A percentile compares a stretch with the other conserved stretches of the same genome.
phyloP scores from a whole-genome alignment of 1,284 basidiomycete genomes.

The Puccinia brachypodii region DNA sequence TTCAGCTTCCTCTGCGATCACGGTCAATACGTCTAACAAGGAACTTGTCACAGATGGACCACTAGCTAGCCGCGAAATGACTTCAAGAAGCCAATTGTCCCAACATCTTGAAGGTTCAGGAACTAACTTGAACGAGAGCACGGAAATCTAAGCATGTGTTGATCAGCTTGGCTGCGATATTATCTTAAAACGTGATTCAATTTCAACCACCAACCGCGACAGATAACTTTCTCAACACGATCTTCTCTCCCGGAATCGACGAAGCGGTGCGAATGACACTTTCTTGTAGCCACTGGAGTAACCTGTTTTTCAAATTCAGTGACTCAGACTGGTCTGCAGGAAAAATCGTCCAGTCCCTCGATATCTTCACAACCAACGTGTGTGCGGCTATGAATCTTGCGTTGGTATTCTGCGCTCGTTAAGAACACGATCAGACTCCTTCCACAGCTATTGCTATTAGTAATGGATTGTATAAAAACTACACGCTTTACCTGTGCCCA shows the following conservation, averaged over 20 bases:
- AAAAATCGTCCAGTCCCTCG: conserved; percentile 51
- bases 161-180: not conserved
- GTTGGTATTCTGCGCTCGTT: conserved; percentile 43
- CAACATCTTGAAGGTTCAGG: conserved; percentile 46
- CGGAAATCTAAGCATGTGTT: conserved; percentile 21
- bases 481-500: conserved; percentile 27
- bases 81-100: conserved; percentile 54
- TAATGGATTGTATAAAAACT: not conserved
- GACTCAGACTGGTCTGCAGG: conserved; percentile 39
- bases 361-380: conserved; percentile 52
- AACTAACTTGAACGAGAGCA: conserved; percentile 28
- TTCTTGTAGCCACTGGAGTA: conserved; percentile 52
- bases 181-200: not conserved
- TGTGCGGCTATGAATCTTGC: conserved; percentile 54
- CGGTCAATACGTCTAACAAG: conserved; percentile 51
- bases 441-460: too few relatives aligned
- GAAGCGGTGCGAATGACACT: conserved; percentile 51
- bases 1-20: conserved; percentile 53
- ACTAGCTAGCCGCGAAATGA: conserved; percentile 51
- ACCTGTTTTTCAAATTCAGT: conserved; percentile 49
- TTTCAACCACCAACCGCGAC: conserved; percentile 49
- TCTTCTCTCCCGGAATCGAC: conserved; percentile 50
- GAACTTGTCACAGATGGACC: conserved; percentile 50
- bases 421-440: not conserved
- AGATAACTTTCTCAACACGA: conserved; percentile 53